A percentile compares a stretch with the other conserved stretches of the same genome.
These are phyloP conservation scores for Tripterygium wilfordii DNA, from an alignment of 177 flowering plant species.

Conservation along the genomic window DNA sequence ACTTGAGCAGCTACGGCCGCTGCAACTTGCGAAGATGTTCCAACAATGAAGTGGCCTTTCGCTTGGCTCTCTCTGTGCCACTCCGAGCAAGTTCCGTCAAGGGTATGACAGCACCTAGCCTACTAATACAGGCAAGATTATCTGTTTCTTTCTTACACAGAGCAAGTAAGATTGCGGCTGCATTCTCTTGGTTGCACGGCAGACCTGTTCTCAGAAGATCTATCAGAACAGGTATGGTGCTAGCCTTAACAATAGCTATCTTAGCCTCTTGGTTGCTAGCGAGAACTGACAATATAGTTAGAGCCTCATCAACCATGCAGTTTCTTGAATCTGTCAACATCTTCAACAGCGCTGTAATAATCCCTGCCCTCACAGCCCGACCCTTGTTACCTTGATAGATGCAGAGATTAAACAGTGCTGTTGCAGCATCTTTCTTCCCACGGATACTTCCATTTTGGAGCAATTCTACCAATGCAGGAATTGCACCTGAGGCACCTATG, in stretches of 20 bases:
- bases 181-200: slow-evolving; percentile 84
- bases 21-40: slow-evolving; percentile 60
- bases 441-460: slow-evolving; percentile 67
- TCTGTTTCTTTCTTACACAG: slow-evolving; percentile 77
- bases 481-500: slow-evolving; percentile 90
- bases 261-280: slow-evolving; percentile 81
- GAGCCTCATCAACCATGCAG: slow-evolving; percentile 83
- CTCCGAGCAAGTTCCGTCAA: slow-evolving; percentile 54
- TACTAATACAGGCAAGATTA: slow-evolving; percentile 56
- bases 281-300: slow-evolving; percentile 80
- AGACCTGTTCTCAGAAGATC: slow-evolving; percentile 65
- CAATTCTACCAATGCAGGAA: slow-evolving; percentile 73
- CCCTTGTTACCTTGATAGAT: slow-evolving; percentile 87
- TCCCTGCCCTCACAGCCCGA: slow-evolving; percentile 84
- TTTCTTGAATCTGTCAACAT: slow-evolving; percentile 70
- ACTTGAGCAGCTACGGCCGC: slow-evolving; percentile 18
- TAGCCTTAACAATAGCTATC: slow-evolving; percentile 65
- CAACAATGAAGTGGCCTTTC: slow-evolving; percentile 76
- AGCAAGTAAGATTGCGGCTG: slow-evolving; percentile 63
- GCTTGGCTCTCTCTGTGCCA: slow-evolving; percentile 85
- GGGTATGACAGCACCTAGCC: slow-evolving; percentile 80
- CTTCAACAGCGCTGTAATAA: slow-evolving; percentile 49
- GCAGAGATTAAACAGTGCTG: slow-evolving; percentile 84
- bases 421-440: slow-evolving; percentile 92
- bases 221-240: slow-evolving; percentile 61